Percentiles rank a stretch among this genome's conserved stretches.
Evolutionary conservation across 2,329 filamentous ascomycete genomes (phyloP).

Genomic region (Diaporthe batatas): DNA sequence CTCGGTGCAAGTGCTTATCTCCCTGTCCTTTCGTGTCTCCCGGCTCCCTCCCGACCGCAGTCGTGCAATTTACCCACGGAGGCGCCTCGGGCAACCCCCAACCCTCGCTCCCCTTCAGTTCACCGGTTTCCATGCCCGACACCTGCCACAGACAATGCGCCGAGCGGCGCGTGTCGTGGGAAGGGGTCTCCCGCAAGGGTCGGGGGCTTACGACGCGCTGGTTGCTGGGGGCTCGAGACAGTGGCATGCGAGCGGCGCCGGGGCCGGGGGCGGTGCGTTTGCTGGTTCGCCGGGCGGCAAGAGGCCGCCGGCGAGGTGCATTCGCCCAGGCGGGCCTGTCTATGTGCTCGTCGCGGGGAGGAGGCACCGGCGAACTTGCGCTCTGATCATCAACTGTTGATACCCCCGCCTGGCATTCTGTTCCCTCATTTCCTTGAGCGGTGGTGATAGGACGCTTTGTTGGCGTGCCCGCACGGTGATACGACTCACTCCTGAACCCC

Average conservation of each 20-base stretch:
- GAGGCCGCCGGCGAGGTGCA: slow-evolving; percentile 25
- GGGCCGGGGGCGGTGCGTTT: too few species aligned
- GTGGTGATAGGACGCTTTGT: neutral
- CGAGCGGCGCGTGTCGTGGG: too few species aligned
- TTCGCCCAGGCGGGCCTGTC: neutral
- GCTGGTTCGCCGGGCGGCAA: slow-evolving; percentile 22
- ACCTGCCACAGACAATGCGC: slow-evolving; percentile 16
- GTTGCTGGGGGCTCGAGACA: neutral
- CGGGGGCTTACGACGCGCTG: slow-evolving; percentile 8
- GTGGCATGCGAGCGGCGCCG: neutral
- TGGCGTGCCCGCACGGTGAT: neutral
- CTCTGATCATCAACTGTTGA: neutral
- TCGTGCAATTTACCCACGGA: too few species aligned
- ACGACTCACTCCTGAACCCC: neutral
- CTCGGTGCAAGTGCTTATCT: neutral
- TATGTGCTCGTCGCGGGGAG: neutral
- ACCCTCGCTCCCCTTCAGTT: neutral
- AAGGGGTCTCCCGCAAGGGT: too few species aligned
- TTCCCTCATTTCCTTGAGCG: slow-evolving; percentile 17
- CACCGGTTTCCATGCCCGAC: slow-evolving; percentile 24
- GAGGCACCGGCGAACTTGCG: neutral
- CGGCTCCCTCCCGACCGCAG: neutral
- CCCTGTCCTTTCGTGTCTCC: neutral
- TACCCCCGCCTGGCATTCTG: neutral
- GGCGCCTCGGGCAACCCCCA: neutral